phyloP scores from a whole-genome alignment of 257 asterid species.

The Lycium ferocissimum region DNA sequence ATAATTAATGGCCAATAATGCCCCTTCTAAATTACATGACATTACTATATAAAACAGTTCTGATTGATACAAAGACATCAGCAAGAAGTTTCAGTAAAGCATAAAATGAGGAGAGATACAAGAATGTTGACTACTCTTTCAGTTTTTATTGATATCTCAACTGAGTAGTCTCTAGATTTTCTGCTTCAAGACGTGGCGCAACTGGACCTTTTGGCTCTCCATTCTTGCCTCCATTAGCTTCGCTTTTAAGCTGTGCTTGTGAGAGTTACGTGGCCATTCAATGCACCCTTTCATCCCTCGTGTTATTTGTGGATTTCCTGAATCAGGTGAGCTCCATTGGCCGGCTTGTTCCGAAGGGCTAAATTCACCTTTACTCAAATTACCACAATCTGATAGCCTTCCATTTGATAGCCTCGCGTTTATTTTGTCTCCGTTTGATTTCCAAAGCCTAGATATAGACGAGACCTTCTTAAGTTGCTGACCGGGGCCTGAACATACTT shows the following conservation, averaged over 20 bases:
- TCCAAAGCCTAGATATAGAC: conserved; percentile 66
- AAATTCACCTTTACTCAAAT: conserved; percentile 51
- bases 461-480: conserved; percentile 55
- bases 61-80: conserved; percentile 12
- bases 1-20: neutral
- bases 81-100: conserved; percentile 24
- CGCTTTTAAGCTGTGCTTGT: conserved; percentile 74
- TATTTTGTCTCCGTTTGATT: conserved; percentile 60
- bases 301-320: conserved; percentile 61
- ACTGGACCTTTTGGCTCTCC: conserved; percentile 87
- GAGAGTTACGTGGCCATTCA: conserved; percentile 76
- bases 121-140: neutral
- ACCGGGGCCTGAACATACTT: conserved; percentile 44
- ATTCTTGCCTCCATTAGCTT: conserved; percentile 81
- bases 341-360: conserved; percentile 64
- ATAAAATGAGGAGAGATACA: neutral
- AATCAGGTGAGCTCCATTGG: conserved; percentile 74
- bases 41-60: neutral
- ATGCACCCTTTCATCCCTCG: conserved; percentile 89
- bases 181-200: conserved; percentile 91
- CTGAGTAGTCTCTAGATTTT: conserved; percentile 51
- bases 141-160: conserved; percentile 7
- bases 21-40: neutral
- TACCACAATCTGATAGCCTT: conserved; percentile 48
- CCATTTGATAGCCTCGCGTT: conserved; percentile 55